Conservation (phyloP, 495 filamentous ascomycete species). For the Penicillium lividum region DNA sequence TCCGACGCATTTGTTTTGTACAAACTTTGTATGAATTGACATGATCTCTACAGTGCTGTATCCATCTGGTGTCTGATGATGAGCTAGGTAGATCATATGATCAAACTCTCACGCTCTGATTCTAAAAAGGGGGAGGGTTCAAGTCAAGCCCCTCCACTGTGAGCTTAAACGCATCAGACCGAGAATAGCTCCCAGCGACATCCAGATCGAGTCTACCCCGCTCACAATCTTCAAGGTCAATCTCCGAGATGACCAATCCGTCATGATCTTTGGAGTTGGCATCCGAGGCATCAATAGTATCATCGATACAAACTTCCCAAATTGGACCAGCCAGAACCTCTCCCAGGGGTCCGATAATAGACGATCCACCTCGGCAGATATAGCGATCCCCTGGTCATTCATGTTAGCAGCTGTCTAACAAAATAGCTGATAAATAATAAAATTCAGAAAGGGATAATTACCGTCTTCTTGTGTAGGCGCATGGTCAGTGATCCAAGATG, state of each 20-base stretch:
- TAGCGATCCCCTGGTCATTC: conserved; percentile 11
- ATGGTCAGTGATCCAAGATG: conserved; percentile 51
- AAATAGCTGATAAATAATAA: neutral
- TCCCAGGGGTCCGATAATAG: conserved; percentile 78
- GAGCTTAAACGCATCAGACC: conserved; percentile 79
- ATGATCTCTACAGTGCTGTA: too few species aligned
- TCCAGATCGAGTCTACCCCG: conserved; percentile 65
- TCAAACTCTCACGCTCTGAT: neutral
- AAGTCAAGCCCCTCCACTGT: conserved; percentile 74
- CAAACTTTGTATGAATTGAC: too few species aligned
- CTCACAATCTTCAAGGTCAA: conserved; percentile 66
- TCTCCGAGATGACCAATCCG: conserved; percentile 48
- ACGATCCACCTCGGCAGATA: conserved; percentile 69
- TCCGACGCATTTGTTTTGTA: too few species aligned
- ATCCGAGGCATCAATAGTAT: conserved; percentile 29
- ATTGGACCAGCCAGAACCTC: conserved; percentile 76
- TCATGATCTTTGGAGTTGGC: conserved; percentile 15
- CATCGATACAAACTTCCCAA: conserved; percentile 70
- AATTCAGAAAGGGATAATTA: neutral
- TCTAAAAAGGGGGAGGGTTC: conserved; percentile 55
- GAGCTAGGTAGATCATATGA: too few species aligned
- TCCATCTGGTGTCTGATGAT: too few species aligned
- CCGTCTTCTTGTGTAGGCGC: conserved; percentile 21
- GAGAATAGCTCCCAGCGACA: conserved; percentile 76
- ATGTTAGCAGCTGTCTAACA: neutral